Conservation (phyloP, 805 yeast genomes). For the Pichia gijzeniarum region DNA sequence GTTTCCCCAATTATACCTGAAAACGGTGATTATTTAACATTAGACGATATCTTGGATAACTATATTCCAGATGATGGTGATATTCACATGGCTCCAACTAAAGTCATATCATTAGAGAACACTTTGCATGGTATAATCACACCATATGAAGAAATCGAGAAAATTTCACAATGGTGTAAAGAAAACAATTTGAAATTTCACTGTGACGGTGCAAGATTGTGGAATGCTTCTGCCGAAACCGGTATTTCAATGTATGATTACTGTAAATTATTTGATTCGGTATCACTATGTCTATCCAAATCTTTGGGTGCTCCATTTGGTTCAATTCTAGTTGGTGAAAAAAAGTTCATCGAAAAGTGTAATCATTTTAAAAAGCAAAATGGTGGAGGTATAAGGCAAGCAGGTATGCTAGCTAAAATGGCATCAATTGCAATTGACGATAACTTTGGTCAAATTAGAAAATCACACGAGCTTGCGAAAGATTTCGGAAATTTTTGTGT, state of each 20-base stretch:
- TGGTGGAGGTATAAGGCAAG: conserved; percentile 92
- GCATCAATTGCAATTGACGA: conserved; percentile 70
- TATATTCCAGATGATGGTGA: conserved; percentile 70
- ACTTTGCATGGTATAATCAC: conserved; percentile 77
- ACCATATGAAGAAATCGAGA: conserved; percentile 71
- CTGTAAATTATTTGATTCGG: conserved; percentile 74
- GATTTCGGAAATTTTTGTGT: conserved; percentile 46
- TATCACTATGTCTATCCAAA: conserved; percentile 85
- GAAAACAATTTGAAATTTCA: conserved; percentile 57
- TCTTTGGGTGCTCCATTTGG: conserved; percentile 94
- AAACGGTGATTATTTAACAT: conserved; percentile 68
- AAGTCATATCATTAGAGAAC: conserved; percentile 77
- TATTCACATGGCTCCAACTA: conserved; percentile 85
- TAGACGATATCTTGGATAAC: conserved; percentile 64
- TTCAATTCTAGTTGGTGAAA: conserved; percentile 69
- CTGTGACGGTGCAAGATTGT: conserved; percentile 89
- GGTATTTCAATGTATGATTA: conserved; percentile 63
- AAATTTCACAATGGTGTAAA: conserved; percentile 66
- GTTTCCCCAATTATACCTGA: conserved; percentile 74
- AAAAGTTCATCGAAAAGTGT: conserved; percentile 55
- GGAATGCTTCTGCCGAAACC: conserved; percentile 78
- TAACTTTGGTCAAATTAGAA: conserved; percentile 51
- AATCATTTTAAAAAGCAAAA: conserved; percentile 85
- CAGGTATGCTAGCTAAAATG: conserved; percentile 77
- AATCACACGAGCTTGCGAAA: conserved; percentile 45